phyloP scores from a whole-genome alignment of 352 stramenopile species.

The Phytophthora citricola region DNA sequence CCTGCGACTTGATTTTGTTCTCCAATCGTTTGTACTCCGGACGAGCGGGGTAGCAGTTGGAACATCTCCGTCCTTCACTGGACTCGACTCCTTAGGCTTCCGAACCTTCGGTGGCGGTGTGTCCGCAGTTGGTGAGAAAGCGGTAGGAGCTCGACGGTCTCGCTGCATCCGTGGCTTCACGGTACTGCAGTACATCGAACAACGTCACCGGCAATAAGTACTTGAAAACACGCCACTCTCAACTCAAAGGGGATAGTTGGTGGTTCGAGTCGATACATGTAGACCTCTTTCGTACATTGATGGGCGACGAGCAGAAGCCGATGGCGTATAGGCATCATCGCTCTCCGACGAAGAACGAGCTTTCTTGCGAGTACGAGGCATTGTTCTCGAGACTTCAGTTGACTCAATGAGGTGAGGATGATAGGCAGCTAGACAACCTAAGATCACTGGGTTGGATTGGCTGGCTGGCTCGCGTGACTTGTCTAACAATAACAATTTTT shows the following conservation, averaged over 20 bases:
- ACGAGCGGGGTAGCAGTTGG: constrained; percentile 14
- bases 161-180: constrained; percentile 36
- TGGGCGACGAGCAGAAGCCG: constrained; percentile 34
- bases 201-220: constrained; percentile 6
- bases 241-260: neutral
- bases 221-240: neutral
- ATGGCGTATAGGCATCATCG: constrained; percentile 33
- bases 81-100: constrained; percentile 32
- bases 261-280: constrained; percentile 6
- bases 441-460: constrained; percentile 2
- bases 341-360: constrained; percentile 26
- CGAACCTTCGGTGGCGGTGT: constrained; percentile 27
- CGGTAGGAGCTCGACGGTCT: constrained; percentile 32
- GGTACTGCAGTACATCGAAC: constrained; percentile 23
- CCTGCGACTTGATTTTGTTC: constrained; percentile 50
- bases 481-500: constrained; percentile 41
- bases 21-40: constrained; percentile 43
- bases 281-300: constrained; percentile 39
- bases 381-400: constrained; percentile 15
- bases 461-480: constrained; percentile 7
- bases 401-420: constrained; percentile 3
- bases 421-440: constrained; percentile 1
- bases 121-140: constrained; percentile 34
- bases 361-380: constrained; percentile 42
- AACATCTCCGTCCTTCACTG: constrained; percentile 11